Evolutionary conservation across 441 rosid species (phyloP).

Genomic region (Adansonia madagascariensis): DNA sequence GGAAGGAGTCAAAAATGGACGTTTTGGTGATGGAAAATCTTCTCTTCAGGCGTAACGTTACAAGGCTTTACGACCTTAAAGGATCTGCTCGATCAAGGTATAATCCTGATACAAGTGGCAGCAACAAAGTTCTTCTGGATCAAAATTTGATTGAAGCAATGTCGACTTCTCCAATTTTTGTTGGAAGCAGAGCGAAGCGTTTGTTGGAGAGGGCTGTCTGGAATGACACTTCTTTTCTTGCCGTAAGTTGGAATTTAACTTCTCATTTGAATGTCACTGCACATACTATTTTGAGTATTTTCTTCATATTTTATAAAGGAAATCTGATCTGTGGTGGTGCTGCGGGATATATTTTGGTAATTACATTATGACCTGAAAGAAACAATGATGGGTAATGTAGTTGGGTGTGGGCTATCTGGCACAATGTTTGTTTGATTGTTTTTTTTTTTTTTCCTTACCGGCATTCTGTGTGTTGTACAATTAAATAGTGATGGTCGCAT

Average conservation of each 20-base stretch:
- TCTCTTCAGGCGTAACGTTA: constrained; percentile 58
- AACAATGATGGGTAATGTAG: neutral
- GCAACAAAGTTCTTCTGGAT: constrained; percentile 71
- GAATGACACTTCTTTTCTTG: constrained; percentile 79
- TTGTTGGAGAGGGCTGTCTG: constrained; percentile 78
- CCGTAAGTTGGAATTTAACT: constrained; percentile 47
- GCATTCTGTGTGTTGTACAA: neutral
- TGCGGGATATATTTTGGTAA: neutral
- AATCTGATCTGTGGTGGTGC: neutral
- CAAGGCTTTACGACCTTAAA: constrained; percentile 68
- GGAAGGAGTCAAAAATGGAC: constrained; percentile 71
- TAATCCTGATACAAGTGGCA: constrained; percentile 70
- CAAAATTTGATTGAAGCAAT: constrained; percentile 79
- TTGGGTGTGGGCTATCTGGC: neutral
- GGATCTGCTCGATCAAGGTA: constrained; percentile 80
- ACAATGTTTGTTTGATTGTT: neutral
- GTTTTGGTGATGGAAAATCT: constrained; percentile 86
- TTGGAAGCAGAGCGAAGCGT: constrained; percentile 73
- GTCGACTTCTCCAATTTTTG: constrained; percentile 81
- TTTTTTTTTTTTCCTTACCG: neutral
- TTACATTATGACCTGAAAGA: constrained; percentile 12
- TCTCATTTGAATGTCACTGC: constrained; percentile 1
- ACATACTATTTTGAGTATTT: neutral
- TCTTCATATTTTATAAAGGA: neutral
- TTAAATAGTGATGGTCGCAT: neutral